A percentile compares a stretch with the other conserved stretches of the same genome.
Conservation (phyloP, 2,329 filamentous ascomycete species). For the Cercospora citrullina region DNA sequence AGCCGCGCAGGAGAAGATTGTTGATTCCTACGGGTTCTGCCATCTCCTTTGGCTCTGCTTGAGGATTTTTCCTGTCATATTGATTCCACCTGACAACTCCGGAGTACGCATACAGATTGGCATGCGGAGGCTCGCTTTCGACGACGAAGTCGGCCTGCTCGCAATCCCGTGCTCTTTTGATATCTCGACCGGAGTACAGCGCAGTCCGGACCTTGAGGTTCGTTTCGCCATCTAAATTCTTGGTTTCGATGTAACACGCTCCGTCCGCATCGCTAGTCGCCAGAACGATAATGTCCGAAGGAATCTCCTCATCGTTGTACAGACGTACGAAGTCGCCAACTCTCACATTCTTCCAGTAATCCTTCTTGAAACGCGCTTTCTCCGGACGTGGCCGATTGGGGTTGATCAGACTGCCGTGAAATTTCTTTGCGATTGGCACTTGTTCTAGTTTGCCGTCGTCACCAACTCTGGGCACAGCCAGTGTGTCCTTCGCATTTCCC, state of each 20-base stretch:
- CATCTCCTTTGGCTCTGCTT: conserved; percentile 71
- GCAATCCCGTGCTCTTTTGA: conserved; percentile 89
- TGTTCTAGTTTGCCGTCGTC: conserved; percentile 27
- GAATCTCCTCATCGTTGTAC: conserved; percentile 94
- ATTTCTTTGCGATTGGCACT: conserved; percentile 47
- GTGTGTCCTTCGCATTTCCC: conserved; percentile 24
- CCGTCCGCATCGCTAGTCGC: conserved; percentile 93
- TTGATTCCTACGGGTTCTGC: conserved; percentile 92
- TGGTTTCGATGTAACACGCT: conserved; percentile 95
- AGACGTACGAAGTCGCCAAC: conserved; percentile 96
- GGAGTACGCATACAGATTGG: conserved; percentile 94
- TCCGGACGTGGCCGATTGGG: conserved; percentile 63
- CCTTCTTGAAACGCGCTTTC: conserved; percentile 83
- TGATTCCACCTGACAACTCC: conserved; percentile 88
- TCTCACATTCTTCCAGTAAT: conserved; percentile 91
- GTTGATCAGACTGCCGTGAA: conserved; percentile 72
- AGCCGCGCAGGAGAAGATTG: conserved; percentile 90
- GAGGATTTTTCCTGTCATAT: conserved; percentile 61
- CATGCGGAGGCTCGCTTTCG: conserved; percentile 86
- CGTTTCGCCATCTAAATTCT: conserved; percentile 96
- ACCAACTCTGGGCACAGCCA: conserved; percentile 34
- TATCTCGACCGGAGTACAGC: conserved; percentile 75
- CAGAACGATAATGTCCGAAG: conserved; percentile 87
- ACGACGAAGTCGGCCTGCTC: conserved; percentile 84
- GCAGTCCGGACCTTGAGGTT: conserved; percentile 95